phyloP scores from a whole-genome alignment of 441 rosid genomes.

The Bruguiera hainesii region DNA sequence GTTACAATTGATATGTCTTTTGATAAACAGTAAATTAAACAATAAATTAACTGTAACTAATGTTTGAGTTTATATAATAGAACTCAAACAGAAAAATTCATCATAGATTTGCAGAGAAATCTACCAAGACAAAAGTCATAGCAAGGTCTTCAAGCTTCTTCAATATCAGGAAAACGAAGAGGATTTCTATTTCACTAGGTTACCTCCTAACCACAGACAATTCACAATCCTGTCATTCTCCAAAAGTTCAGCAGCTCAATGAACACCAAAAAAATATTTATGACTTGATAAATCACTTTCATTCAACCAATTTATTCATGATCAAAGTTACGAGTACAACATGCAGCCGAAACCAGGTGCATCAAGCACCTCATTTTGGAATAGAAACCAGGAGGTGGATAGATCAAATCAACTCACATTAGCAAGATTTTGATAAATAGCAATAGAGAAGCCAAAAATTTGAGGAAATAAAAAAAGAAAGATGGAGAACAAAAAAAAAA shows the following conservation, averaged over 20 bases:
- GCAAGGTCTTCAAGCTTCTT: too few species aligned
- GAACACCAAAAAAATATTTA: background rate
- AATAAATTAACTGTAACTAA: too few species aligned
- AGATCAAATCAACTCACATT: constrained; percentile 16
- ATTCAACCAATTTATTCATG: constrained; percentile 29
- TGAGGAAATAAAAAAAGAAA: background rate
- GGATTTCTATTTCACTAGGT: too few species aligned
- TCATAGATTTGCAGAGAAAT: too few species aligned
- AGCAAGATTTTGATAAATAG: constrained; percentile 23
- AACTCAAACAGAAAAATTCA: too few species aligned
- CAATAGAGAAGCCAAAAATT: constrained; percentile 12
- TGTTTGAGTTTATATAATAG: too few species aligned
- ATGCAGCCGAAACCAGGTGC: constrained; percentile 19
- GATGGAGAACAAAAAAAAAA: background rate
- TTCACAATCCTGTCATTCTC: background rate
- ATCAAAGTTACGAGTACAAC: constrained; percentile 23
- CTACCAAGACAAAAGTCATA: too few species aligned
- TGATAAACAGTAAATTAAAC: too few species aligned
- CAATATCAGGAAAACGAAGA: too few species aligned
- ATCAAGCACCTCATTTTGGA: constrained; percentile 16
- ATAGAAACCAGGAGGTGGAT: constrained; percentile 10
- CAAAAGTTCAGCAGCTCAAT: background rate
- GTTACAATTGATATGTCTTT: too few species aligned
- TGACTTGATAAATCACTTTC: constrained; percentile 19
- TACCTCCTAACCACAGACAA: too few species aligned